Percentiles rank a stretch among this genome's conserved stretches.
phyloP scores from a whole-genome alignment of 176 grass and related monocot genomes.

The Lolium rigidum region DNA sequence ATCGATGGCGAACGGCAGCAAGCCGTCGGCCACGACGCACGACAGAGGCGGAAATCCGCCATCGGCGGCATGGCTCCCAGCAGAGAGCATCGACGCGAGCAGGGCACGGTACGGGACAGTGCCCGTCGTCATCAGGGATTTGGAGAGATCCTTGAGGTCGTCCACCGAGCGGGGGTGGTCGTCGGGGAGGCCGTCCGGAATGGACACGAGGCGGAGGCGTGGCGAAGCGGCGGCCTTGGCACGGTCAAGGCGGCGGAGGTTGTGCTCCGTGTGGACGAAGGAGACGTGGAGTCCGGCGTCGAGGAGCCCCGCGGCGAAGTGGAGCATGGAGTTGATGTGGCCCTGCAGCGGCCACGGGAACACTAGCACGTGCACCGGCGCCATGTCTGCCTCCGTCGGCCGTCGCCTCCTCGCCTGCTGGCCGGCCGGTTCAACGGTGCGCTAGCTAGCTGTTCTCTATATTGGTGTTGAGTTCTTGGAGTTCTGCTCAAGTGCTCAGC shows the following conservation, averaged over 20 bases:
- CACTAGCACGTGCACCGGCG: background rate
- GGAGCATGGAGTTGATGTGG: constrained; percentile 1
- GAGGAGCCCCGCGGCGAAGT: background rate
- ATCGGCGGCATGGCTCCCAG: background rate
- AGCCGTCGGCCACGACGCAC: background rate
- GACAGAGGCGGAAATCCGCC: background rate
- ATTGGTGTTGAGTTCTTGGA: background rate
- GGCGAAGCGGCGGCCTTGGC: background rate
- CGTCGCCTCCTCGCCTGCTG: background rate
- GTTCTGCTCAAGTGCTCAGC: no score
- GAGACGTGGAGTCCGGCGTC: background rate
- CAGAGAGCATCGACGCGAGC: background rate
- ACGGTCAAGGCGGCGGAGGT: background rate
- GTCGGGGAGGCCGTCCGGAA: background rate
- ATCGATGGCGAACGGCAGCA: background rate
- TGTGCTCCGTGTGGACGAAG: background rate
- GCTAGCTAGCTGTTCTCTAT: no score
- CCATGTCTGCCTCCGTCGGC: background rate
- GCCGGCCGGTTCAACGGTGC: background rate
- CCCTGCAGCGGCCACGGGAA: background rate
- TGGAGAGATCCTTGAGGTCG: background rate
- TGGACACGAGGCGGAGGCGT: background rate
- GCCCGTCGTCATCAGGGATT: background rate
- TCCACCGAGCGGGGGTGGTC: background rate
- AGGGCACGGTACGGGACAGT: background rate